Percentiles rank a stretch among this genome's conserved stretches.
Evolutionary conservation across 805 yeast genomes (phyloP).

Genomic region (Kuraishia piskuri): DNA sequence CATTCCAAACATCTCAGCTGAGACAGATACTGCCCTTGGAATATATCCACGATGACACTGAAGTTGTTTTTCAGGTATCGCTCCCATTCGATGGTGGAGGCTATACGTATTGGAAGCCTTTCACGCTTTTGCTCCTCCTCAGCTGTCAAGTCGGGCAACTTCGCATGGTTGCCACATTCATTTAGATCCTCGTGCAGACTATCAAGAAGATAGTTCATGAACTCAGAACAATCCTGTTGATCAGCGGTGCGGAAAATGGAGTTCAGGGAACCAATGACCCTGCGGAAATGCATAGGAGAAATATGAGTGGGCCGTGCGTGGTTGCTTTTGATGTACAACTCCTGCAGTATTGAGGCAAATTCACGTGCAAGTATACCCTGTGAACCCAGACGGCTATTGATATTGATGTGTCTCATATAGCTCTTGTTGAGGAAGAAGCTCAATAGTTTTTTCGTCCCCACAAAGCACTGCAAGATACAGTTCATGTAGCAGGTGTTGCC

Average conservation of each 20-base stretch:
- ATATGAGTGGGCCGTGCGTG: constrained; percentile 24
- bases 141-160: constrained; percentile 50
- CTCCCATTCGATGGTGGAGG: constrained; percentile 90
- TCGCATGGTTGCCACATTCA: constrained; percentile 46
- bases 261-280: constrained; percentile 58
- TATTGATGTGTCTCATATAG: constrained; percentile 61
- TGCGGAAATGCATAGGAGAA: constrained; percentile 59
- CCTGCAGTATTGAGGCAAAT: constrained; percentile 51
- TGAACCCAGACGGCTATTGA: constrained; percentile 68
- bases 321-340: constrained; percentile 37
- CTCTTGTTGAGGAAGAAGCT: constrained; percentile 52
- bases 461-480: constrained; percentile 77
- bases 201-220: constrained; percentile 66
- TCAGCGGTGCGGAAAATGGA: constrained; percentile 54
- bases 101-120: constrained; percentile 62
- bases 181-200: constrained; percentile 80
- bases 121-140: constrained; percentile 73
- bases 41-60: constrained; percentile 70
- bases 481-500: constrained; percentile 95
- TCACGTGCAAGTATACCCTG: constrained; percentile 68
- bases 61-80: constrained; percentile 71
- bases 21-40: constrained; percentile 88
- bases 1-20: constrained; percentile 68
- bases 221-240: constrained; percentile 85
- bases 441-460: constrained; percentile 61